phyloP scores from a whole-genome alignment of 805 yeast genomes.

The Ogataea sp. region DNA sequence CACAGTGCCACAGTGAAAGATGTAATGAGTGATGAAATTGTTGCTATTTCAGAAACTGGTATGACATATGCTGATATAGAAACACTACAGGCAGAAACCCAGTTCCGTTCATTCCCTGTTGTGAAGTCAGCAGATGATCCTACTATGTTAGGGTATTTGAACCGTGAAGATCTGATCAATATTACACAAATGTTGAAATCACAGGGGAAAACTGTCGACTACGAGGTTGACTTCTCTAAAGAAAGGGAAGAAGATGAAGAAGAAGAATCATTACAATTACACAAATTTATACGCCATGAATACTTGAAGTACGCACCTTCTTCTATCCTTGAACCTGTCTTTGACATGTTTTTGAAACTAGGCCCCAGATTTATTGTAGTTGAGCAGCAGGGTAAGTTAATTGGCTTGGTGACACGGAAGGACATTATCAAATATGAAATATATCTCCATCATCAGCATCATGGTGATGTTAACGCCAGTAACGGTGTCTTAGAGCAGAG shows the following conservation, averaged over 20 bases:
- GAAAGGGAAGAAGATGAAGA: neutral
- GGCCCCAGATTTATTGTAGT: conserved; percentile 76
- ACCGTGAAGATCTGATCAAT: conserved; percentile 31
- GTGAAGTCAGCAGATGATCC: conserved; percentile 31
- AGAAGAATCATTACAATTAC: conserved; percentile 12
- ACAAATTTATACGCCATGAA: conserved; percentile 37
- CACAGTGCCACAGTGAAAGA: conserved; percentile 39
- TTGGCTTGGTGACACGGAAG: conserved; percentile 79
- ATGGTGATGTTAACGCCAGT: neutral
- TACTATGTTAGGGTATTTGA: conserved; percentile 36
- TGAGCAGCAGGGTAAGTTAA: conserved; percentile 49
- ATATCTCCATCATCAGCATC: conserved; percentile 16
- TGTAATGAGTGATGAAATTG: conserved; percentile 49
- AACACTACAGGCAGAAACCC: conserved; percentile 24
- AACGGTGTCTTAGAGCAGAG: conserved; percentile 18
- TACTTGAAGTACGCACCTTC: conserved; percentile 52
- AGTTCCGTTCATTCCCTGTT: conserved; percentile 47
- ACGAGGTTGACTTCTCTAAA: conserved; percentile 9
- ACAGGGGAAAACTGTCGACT: conserved; percentile 11
- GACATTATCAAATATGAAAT: conserved; percentile 64
- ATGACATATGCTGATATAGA: conserved; percentile 28
- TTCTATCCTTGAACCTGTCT: conserved; percentile 50
- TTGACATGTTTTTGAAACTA: conserved; percentile 63
- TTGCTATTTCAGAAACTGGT: conserved; percentile 30
- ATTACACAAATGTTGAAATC: conserved; percentile 7